These are phyloP conservation scores for Gonapodya sp. DNA, from an alignment of 192 early-diverging fungal genomes.

Conservation along the genomic window DNA sequence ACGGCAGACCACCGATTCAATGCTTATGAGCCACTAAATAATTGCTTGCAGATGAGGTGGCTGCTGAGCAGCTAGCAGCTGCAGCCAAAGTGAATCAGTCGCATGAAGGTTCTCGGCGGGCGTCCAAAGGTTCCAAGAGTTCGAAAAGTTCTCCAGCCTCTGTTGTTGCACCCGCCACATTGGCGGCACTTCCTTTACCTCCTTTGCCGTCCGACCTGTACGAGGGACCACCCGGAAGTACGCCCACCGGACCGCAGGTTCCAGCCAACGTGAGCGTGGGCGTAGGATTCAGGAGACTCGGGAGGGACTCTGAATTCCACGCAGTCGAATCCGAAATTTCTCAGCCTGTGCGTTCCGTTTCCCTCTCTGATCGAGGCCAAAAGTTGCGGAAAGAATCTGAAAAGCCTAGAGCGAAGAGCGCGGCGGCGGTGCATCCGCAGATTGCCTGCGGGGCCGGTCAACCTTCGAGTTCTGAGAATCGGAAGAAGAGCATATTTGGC, in stretches of 20 bases:
- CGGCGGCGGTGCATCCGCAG: background rate
- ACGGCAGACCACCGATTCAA: background rate
- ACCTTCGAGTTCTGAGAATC: background rate
- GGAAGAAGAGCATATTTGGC: background rate
- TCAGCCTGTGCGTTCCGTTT: background rate
- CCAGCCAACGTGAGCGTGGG: background rate
- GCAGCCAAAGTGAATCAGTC: background rate
- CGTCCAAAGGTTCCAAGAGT: background rate
- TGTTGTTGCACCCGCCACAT: background rate
- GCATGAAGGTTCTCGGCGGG: background rate
- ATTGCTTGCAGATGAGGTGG: background rate
- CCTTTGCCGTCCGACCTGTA: background rate
- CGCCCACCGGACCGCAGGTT: background rate
- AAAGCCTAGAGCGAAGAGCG: background rate
- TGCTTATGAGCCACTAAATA: background rate
- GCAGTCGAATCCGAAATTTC: background rate
- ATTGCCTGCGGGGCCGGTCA: background rate
- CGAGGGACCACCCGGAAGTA: background rate
- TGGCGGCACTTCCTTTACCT: background rate
- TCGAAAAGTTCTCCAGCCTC: background rate
- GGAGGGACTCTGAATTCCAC: background rate
- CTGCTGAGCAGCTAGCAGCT: background rate
- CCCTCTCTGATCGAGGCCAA: background rate
- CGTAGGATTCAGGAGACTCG: background rate
- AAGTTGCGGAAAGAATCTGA: background rate